phyloP scores from a whole-genome alignment of 139 green algal genomes.

The Micromonas commoda region DNA sequence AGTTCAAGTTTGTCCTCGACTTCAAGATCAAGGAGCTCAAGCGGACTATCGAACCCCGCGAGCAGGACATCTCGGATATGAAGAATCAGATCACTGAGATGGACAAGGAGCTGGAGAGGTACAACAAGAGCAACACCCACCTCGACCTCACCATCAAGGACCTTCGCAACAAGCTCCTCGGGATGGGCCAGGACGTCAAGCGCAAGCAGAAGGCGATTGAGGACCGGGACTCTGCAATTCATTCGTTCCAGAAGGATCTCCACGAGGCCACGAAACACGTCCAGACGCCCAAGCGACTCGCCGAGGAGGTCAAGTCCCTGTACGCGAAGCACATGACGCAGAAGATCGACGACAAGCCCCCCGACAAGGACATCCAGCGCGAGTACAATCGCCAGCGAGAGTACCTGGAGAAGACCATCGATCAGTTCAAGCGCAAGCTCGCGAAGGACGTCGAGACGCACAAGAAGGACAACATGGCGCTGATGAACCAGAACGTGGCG shows the following conservation, averaged over 20 bases:
- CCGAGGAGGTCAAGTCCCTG: constrained; percentile 70
- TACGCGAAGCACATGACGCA: constrained; percentile 64
- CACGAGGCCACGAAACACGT: constrained; percentile 50
- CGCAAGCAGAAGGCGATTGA: constrained; percentile 27
- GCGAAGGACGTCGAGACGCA: constrained; percentile 62
- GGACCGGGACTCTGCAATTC: constrained; percentile 37
- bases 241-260: constrained; percentile 40
- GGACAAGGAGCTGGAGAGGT: constrained; percentile 76
- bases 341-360: constrained; percentile 7
- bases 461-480: constrained; percentile 54
- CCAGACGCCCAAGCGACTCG: constrained; percentile 68
- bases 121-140: constrained; percentile 72
- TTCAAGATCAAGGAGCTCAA: constrained; percentile 93
- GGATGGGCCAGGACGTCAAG: constrained; percentile 51
- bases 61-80: constrained; percentile 74
- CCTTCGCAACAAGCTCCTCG: constrained; percentile 57
- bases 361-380: constrained; percentile 55
- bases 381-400: constrained; percentile 66
- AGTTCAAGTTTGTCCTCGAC: constrained; percentile 95
- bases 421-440: constrained; percentile 70
- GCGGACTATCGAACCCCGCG: constrained; percentile 79
- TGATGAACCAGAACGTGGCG: constrained; percentile 70
- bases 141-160: constrained; percentile 71
- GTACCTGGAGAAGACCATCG: constrained; percentile 75
- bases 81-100: constrained; percentile 73